Evolutionary conservation across 2,329 filamentous ascomycete species (phyloP).

Genomic region (Cyphellophora attinorum): DNA sequence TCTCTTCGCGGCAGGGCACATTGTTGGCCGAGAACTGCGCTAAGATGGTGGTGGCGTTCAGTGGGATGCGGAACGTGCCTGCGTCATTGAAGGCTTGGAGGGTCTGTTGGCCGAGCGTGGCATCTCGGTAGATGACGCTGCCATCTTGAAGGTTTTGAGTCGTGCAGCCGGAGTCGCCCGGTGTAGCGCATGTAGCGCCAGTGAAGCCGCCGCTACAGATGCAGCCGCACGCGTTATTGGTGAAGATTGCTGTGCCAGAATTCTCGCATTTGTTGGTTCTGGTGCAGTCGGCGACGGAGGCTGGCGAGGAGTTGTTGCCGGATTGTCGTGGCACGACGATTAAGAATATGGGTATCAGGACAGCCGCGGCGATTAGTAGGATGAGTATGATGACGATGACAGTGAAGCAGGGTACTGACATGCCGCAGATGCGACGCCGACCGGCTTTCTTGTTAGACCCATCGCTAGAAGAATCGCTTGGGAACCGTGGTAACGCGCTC

Average conservation of each 20-base stretch:
- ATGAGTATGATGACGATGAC: constrained; percentile 56
- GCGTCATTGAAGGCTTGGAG: constrained; percentile 62
- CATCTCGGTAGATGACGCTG: constrained; percentile 42
- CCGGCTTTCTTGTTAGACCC: constrained; percentile 16
- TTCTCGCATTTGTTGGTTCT: constrained; percentile 61
- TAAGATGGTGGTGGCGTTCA: constrained; percentile 61
- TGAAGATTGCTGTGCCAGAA: constrained; percentile 66
- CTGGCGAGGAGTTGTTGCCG: constrained; percentile 20
- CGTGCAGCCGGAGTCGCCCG: constrained; percentile 43
- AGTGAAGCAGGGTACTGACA: constrained; percentile 71
- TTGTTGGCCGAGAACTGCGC: constrained; percentile 65
- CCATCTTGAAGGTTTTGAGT: constrained; percentile 36
- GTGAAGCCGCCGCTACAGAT: constrained; percentile 86
- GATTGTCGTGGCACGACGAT: constrained; percentile 44
- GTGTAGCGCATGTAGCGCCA: constrained; percentile 46
- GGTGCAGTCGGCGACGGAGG: constrained; percentile 42
- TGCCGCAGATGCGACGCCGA: constrained; percentile 66
- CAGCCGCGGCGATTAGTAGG: constrained; percentile 65
- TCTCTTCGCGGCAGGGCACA: constrained; percentile 74
- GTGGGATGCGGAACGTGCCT: constrained; percentile 64
- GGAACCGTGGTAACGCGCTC: constrained; percentile 22
- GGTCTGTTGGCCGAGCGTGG: constrained; percentile 72
- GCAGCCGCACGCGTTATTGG: constrained; percentile 64
- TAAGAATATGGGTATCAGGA: constrained; percentile 67
- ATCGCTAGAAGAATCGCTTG: constrained; percentile 14